Percentiles rank a stretch among this genome's conserved stretches.
Evolutionary conservation across 768 basidiomycete species (phyloP).

Genomic region (Panaeolus cyanescens): DNA sequence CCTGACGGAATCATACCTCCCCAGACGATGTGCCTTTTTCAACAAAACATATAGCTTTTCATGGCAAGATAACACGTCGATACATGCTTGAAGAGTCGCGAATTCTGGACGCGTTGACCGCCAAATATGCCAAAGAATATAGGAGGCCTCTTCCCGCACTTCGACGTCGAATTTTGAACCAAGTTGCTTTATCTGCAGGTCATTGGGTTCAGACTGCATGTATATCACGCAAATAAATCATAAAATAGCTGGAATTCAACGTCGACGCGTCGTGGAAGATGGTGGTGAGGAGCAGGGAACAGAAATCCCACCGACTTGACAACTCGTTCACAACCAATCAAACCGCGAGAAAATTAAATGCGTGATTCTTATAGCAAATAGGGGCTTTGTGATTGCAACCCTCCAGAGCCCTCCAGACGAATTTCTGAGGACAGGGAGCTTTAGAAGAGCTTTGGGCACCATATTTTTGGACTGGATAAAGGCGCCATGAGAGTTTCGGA

Average conservation of each 20-base stretch:
- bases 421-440: too few relatives aligned
- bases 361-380: neutral
- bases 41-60: constrained; percentile 31
- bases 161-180: constrained; percentile 37
- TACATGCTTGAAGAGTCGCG: constrained; percentile 34
- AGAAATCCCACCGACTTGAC: neutral
- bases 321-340: neutral
- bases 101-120: constrained; percentile 26
- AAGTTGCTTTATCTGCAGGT: constrained; percentile 28
- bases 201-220: constrained; percentile 17
- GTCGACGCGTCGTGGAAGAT: neutral
- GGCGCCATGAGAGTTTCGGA: too few relatives aligned
- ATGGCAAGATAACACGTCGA: constrained; percentile 30
- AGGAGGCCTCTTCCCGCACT: constrained; percentile 40
- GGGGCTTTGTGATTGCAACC: too few relatives aligned
- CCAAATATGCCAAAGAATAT: constrained; percentile 42
- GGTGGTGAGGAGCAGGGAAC: neutral
- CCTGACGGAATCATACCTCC: constrained; percentile 33
- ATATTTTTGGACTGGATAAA: too few relatives aligned
- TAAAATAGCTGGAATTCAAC: neutral
- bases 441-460: too few relatives aligned
- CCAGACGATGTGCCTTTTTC: constrained; percentile 28
- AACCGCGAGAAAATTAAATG: neutral
- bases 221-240: neutral
- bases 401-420: too few relatives aligned